phyloP scores from a whole-genome alignment of 148 eudicot species.

The Euryodendron excelsum region DNA sequence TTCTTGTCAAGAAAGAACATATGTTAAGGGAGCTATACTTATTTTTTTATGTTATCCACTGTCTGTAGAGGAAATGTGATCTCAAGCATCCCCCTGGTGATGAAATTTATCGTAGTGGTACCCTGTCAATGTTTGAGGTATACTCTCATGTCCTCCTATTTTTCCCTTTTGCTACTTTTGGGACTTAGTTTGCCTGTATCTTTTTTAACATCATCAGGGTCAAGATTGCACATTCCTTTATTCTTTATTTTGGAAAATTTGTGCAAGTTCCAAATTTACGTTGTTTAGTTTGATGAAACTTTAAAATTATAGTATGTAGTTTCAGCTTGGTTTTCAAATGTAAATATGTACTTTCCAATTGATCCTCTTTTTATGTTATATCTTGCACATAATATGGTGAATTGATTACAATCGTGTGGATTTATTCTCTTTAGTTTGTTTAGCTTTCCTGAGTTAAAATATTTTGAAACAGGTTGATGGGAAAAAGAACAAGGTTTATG shows the following conservation, averaged over 20 bases:
- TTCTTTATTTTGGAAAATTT: background rate
- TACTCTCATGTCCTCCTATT: conserved; percentile 7
- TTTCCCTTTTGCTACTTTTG: background rate
- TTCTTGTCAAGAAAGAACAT: background rate
- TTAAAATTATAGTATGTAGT: background rate
- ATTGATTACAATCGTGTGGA: background rate
- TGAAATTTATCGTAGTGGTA: conserved; percentile 92
- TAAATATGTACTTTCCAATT: background rate
- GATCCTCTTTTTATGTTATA: background rate
- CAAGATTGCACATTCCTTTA: background rate
- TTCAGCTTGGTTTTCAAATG: background rate
- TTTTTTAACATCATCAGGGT: background rate
- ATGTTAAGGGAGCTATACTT: background rate
- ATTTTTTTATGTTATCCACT: conserved; percentile 4
- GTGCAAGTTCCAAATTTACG: too few species aligned
- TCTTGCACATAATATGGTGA: background rate
- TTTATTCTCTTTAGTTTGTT: background rate
- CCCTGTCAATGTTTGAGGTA: conserved; percentile 99
- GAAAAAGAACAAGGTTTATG: conserved; percentile 96
- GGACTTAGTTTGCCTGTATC: background rate
- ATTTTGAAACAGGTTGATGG: conserved; percentile 80
- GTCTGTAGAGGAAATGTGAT: conserved; percentile 81
- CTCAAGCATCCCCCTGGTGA: conserved; percentile 99
- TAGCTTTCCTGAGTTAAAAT: conserved; percentile 7
- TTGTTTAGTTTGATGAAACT: background rate